Conservation (phyloP, 768 basidiomycete species). For the Symmetrospora coprosmae region DNA sequence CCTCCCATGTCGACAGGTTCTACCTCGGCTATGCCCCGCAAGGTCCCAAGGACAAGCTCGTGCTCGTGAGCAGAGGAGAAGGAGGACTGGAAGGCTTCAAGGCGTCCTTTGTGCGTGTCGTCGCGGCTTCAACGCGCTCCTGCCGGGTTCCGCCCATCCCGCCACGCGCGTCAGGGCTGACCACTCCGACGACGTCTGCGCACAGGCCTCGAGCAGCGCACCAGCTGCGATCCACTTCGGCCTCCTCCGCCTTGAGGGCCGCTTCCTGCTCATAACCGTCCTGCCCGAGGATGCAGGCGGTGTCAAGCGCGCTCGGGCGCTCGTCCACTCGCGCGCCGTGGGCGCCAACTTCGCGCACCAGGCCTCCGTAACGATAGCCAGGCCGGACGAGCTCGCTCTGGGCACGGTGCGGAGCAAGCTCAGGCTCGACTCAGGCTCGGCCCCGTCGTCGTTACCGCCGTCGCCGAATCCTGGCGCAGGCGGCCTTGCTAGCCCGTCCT, state of each 20-base stretch:
- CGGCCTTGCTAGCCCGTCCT: no score
- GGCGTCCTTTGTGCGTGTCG: not conserved
- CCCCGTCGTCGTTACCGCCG: constrained; percentile 2
- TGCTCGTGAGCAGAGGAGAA: constrained; percentile 4
- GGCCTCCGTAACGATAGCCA: not conserved
- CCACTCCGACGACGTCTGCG: not conserved
- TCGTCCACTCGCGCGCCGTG: constrained; percentile 15
- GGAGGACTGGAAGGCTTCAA: not conserved
- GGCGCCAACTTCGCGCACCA: constrained; percentile 6
- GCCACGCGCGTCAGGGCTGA: not conserved
- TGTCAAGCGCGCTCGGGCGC: constrained; percentile 11
- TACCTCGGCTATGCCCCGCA: constrained; percentile 3
- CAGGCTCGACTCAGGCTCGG: constrained; percentile 14
- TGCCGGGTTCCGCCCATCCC: not conserved
- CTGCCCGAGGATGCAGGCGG: constrained; percentile 20
- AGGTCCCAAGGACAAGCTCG: constrained; percentile 12
- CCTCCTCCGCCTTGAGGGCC: constrained; percentile 12
- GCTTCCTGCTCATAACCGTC: constrained; percentile 2
- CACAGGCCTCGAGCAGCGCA: constrained; percentile 2
- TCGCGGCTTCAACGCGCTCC: not conserved
- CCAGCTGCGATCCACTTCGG: constrained; percentile 11
- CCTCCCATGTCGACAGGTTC: not conserved
- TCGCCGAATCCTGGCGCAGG: constrained; percentile 7
- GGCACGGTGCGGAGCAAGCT: constrained; percentile 15
- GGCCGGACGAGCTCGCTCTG: not conserved